Conservation (phyloP, 352 stramenopile species). For the Phytophthora crassamura region DNA sequence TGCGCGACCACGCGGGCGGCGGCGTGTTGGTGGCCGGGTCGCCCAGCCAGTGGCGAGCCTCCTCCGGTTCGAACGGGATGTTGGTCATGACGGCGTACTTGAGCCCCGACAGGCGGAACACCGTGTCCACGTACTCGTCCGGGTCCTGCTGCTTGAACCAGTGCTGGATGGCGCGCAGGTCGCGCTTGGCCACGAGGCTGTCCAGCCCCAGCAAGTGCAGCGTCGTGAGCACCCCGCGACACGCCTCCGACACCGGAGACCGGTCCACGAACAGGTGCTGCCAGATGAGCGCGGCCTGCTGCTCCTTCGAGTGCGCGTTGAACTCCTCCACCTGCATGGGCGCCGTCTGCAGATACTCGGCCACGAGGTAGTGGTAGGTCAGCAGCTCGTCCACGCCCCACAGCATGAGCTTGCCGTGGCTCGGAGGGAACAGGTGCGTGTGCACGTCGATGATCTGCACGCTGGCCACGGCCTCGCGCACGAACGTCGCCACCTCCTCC, state of each 20-base stretch:
- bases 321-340: conserved; percentile 79
- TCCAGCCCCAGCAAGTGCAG: conserved; percentile 80
- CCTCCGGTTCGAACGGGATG: conserved; percentile 87
- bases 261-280: conserved; percentile 90
- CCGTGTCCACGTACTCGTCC: conserved; percentile 72
- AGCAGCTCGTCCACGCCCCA: conserved; percentile 95
- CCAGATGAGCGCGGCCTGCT: conserved; percentile 92
- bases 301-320: conserved; percentile 76
- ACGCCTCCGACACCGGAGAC: conserved; percentile 91
- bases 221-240: conserved; percentile 91
- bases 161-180: conserved; percentile 83
- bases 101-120: conserved; percentile 79
- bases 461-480: conserved; percentile 44
- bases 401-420: conserved; percentile 91
- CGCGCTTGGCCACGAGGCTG: conserved; percentile 62
- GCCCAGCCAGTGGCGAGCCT: conserved; percentile 63
- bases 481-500: conserved; percentile 38
- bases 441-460: conserved; percentile 72
- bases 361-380: conserved; percentile 96
- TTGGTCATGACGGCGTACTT: conserved; percentile 96
- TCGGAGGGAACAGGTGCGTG: conserved; percentile 94
- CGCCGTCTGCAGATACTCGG: conserved; percentile 94
- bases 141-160: conserved; percentile 85
- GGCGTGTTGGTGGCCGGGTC: conserved; percentile 47
- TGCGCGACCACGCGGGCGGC: conserved; percentile 58